Evolutionary conservation across 2,329 filamentous ascomycete species (phyloP).

Genomic region (Epichloe uncinata): DNA sequence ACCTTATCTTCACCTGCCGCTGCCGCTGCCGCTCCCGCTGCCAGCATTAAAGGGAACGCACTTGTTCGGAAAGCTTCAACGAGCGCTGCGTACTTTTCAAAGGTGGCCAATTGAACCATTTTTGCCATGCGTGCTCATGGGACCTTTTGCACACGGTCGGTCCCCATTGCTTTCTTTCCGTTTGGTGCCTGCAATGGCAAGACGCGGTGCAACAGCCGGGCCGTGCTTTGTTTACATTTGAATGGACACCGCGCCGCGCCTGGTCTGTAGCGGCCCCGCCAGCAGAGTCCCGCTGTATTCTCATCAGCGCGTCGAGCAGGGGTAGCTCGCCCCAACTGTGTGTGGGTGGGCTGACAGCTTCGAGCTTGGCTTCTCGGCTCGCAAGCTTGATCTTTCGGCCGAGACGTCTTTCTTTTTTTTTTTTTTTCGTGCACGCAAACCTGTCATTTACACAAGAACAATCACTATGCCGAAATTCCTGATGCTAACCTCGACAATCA

Average conservation of each 20-base stretch:
- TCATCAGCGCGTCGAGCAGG: background rate
- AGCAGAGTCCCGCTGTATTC: background rate
- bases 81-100: too few relatives aligned
- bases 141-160: background rate
- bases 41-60: too few relatives aligned
- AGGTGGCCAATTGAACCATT: background rate
- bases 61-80: too few relatives aligned
- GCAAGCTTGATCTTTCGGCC: too few relatives aligned
- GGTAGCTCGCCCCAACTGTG: too few relatives aligned
- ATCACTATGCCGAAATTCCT: background rate
- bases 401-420: background rate
- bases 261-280: background rate
- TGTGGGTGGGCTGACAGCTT: too few relatives aligned
- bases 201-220: conserved; percentile 1
- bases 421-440: background rate
- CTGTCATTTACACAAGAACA: background rate
- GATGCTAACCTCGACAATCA: conserved; percentile 24
- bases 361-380: background rate
- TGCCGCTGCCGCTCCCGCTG: too few relatives aligned
- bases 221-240: conserved; percentile 12
- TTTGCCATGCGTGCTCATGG: background rate
- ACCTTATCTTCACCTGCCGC: too few relatives aligned
- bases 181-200: too few relatives aligned
- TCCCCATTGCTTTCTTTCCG: background rate
- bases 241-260: conserved; percentile 7